Base-by-base conservation (phyloP, 768 basidiomycete species). In the Boletus edulis region DNA sequence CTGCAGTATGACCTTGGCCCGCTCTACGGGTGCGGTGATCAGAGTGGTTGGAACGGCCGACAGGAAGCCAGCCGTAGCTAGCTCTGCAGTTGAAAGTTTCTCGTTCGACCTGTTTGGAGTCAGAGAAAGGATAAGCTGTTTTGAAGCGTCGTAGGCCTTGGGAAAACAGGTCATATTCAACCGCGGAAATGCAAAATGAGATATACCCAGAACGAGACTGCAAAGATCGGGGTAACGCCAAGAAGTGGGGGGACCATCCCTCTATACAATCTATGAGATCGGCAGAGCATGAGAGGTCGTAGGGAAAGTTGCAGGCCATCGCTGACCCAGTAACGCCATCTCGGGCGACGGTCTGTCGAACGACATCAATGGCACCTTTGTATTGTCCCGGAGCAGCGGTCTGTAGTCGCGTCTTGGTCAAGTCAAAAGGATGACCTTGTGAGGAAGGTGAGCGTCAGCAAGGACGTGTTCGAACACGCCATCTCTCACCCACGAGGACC, bases 151-250 rank as follows among this genome's bases (percentile, higher is more conserved):
- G 67, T 98, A 99, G 8, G 91, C 94, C 95, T 96, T 49, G 53
- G 46, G 34, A 40, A 22, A 49, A 46, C 13, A 29, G 38, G 49
- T 56, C 32, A 53, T n/a, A 17, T 50, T 58, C 54, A 48, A 34
- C 45, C 22, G 32, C 10, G 18, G 18, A 41, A 46, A 38, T 51
- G 14, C 31, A 29, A 39, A 5, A 39, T 40, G 7, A 3, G 27
- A 62, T 31, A 54, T 71, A 94, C 95, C 95, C 95, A 98, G 78
- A 99, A 98, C 4, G 94, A 96, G 31, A 98, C 76, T 4, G 97
- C 97, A 65, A 99, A 99, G 66, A 98, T 98, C 34, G 97, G 97
- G 5, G 97, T 98, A 29, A 99, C 93, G 29, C 96, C 94, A 31
- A 97, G 76, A 54, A 98, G 73, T 42, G 95, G 95, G 34, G 95